phyloP scores from a whole-genome alignment of 345 rosid genomes.

The Kernera saxatilis region DNA sequence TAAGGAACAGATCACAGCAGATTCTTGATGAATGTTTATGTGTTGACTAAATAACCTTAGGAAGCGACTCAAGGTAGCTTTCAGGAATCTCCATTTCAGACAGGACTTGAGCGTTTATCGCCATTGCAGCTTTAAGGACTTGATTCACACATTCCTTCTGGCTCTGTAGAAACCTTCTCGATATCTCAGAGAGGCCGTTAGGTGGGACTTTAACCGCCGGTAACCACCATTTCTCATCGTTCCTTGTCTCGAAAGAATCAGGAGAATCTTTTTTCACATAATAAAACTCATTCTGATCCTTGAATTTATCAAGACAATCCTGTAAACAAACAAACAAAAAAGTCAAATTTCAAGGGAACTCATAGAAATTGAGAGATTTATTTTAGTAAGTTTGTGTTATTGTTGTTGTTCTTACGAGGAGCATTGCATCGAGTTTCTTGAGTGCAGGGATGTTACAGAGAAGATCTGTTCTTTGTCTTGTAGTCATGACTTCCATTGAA shows the following conservation, averaged over 20 bases:
- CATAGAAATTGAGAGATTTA: not conserved
- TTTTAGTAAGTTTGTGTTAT: not conserved
- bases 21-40: not conserved
- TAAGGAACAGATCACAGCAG: not conserved
- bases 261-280: constrained; percentile 65
- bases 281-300: constrained; percentile 58
- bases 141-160: constrained; percentile 88
- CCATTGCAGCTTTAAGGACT: constrained; percentile 95
- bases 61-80: constrained; percentile 78
- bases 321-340: constrained; percentile 8
- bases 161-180: constrained; percentile 65
- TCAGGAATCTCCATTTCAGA: constrained; percentile 90
- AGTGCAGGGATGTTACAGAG: constrained; percentile 91
- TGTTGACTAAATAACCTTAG: constrained; percentile 46
- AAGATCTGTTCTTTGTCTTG: constrained; percentile 78
- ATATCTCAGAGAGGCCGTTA: constrained; percentile 60
- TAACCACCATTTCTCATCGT: constrained; percentile 91
- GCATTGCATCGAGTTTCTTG: constrained; percentile 92
- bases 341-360: not conserved
- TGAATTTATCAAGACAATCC: constrained; percentile 84
- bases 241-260: constrained; percentile 51
- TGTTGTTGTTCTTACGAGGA: constrained; percentile 51
- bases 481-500: constrained; percentile 74
- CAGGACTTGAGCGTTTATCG: constrained; percentile 80
- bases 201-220: constrained; percentile 74